A percentile compares a stretch with the other conserved stretches of the same genome.
These are phyloP conservation scores for Penicillium vulpinum DNA, from an alignment of 2,329 filamentous ascomycete species.

Conservation along the genomic window DNA sequence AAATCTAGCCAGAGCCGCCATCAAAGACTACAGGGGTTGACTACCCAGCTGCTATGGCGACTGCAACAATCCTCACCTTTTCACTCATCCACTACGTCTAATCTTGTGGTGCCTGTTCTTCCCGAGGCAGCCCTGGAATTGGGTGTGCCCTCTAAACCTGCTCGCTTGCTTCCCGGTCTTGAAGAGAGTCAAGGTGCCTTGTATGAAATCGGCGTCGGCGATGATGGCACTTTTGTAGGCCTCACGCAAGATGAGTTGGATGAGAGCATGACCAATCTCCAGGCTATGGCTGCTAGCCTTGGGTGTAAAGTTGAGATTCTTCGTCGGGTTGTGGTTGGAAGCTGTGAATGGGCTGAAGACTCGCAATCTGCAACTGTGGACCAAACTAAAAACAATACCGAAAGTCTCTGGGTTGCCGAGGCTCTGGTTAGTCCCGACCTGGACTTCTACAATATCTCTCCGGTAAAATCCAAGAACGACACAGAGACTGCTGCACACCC, in stretches of 20 bases:
- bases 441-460: conserved; percentile 41
- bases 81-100: conserved; percentile 75
- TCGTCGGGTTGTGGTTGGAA: conserved; percentile 79
- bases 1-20: conserved; percentile 71
- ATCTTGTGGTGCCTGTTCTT: conserved; percentile 72
- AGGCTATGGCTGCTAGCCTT: conserved; percentile 87
- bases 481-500: not conserved
- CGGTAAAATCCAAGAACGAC: conserved; percentile 7
- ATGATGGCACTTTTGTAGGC: conserved; percentile 88
- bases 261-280: conserved; percentile 81
- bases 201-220: conserved; percentile 94
- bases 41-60: conserved; percentile 91
- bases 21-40: conserved; percentile 83
- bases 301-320: conserved; percentile 82
- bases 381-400: conserved; percentile 35
- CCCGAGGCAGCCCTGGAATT: conserved; percentile 65
- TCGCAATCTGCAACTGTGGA: conserved; percentile 20
- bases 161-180: conserved; percentile 67
- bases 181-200: conserved; percentile 91
- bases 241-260: conserved; percentile 87
- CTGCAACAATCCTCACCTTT: conserved; percentile 92
- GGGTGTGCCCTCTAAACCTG: conserved; percentile 54
- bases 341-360: conserved; percentile 62
- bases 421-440: conserved; percentile 78
- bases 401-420: conserved; percentile 82